Percentiles rank a stretch among this genome's conserved stretches.
phyloP scores from a whole-genome alignment of 2,329 filamentous ascomycete genomes.

The Drechslerella dactyloides region DNA sequence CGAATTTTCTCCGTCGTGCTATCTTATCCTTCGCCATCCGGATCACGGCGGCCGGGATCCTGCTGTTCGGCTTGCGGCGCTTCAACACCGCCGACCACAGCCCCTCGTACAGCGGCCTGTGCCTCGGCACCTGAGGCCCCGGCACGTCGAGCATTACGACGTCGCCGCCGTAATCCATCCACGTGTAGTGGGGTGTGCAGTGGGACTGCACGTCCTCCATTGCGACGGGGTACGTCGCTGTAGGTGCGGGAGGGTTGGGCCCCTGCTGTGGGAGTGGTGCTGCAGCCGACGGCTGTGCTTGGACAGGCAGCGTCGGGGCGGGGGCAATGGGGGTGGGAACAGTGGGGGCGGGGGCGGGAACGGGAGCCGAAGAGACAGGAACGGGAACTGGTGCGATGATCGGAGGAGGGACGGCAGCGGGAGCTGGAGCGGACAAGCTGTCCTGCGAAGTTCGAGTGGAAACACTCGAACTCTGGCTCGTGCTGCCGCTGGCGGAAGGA shows the following conservation, averaged over 20 bases:
- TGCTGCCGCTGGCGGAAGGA: not conserved
- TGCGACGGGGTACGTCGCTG: constrained; percentile 11
- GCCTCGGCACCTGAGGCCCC: not conserved
- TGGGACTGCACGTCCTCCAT: constrained; percentile 29
- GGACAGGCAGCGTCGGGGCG: not conserved
- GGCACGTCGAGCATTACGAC: constrained; percentile 29
- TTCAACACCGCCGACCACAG: constrained; percentile 18
- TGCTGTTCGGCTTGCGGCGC: constrained; percentile 16
- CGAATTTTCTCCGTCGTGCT: constrained; percentile 11
- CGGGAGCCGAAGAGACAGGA: not conserved
- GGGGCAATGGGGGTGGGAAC: constrained; percentile 1
- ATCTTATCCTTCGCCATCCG: constrained; percentile 23
- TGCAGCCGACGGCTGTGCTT: not conserved
- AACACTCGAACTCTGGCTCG: not conserved
- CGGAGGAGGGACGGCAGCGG: not conserved
- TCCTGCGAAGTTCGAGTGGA: not conserved
- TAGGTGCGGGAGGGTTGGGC: not conserved
- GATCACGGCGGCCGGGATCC: constrained; percentile 14
- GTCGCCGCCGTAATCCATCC: constrained; percentile 35
- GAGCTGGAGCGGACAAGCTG: not conserved
- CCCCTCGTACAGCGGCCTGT: constrained; percentile 14
- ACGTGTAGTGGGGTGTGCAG: constrained; percentile 8
- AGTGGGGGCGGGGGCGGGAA: not conserved
- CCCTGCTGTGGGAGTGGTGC: not conserved
- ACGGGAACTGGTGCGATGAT: not conserved